A percentile compares a stretch with the other conserved stretches of the same genome.
These are phyloP conservation scores for Fusarium piperis DNA, from an alignment of 2,329 filamentous ascomycete species.

Conservation along the genomic window DNA sequence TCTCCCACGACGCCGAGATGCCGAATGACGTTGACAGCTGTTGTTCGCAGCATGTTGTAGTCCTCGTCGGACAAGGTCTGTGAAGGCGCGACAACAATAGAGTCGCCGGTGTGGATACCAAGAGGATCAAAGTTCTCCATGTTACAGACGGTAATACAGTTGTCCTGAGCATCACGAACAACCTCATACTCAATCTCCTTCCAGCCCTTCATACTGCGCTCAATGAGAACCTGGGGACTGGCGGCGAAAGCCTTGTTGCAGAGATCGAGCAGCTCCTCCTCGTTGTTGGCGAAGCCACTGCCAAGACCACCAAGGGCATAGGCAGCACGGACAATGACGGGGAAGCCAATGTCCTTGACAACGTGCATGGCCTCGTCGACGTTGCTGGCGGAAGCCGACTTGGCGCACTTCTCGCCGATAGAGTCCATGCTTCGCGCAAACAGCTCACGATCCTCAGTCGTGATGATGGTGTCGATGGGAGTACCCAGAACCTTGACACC, in stretches of 20 bases:
- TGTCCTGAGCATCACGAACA: constrained; percentile 95
- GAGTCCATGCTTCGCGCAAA: constrained; percentile 99
- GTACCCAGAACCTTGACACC: constrained; percentile 96
- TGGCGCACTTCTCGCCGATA: constrained; percentile 96
- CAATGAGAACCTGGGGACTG: constrained; percentile 94
- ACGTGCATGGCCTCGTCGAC: constrained; percentile 88
- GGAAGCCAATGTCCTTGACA: constrained; percentile 92
- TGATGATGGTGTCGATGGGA: constrained; percentile 97
- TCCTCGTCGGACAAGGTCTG: constrained; percentile 98
- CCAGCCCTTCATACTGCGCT: constrained; percentile 99
- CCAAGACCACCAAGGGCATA: constrained; percentile 96
- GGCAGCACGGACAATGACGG: constrained; percentile 95
- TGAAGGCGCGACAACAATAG: constrained; percentile 95
- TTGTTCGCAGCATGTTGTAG: constrained; percentile 98
- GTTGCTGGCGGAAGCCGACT: constrained; percentile 91
- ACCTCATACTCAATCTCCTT: constrained; percentile 99
- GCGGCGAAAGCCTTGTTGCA: constrained; percentile 96
- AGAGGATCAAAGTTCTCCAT: constrained; percentile 91
- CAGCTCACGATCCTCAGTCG: constrained; percentile 95
- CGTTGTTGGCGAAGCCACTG: constrained; percentile 93
- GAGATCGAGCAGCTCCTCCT: constrained; percentile 82
- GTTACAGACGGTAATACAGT: constrained; percentile 98
- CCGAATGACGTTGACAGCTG: constrained; percentile 97
- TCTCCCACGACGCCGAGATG: constrained; percentile 97
- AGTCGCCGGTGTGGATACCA: constrained; percentile 97